Percentiles rank a stretch among this genome's conserved stretches.
Conservation (phyloP, 257 asterid species). For the Solanum medicagineum region DNA sequence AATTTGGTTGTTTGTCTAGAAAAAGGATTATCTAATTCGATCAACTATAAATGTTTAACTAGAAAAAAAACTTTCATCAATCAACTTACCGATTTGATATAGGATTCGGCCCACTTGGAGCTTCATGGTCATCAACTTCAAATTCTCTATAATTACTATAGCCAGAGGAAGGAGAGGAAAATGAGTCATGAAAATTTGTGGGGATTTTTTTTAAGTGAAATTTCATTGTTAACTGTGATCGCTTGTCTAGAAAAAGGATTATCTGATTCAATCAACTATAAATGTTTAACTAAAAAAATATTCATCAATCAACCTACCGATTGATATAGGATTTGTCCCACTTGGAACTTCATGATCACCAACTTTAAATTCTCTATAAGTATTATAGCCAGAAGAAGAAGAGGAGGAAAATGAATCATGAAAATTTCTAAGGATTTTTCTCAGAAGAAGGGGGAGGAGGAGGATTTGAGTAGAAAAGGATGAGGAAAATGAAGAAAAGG, state of each 20-base stretch:
- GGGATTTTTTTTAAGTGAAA: neutral
- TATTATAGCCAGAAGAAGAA: neutral
- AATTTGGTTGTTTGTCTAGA: neutral
- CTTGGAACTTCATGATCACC: slow-evolving; percentile 71
- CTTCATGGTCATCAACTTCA: slow-evolving; percentile 48
- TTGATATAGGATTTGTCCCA: slow-evolving; percentile 67
- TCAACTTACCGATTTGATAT: slow-evolving; percentile 21
- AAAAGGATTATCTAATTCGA: neutral
- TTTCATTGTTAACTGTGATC: neutral
- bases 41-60: neutral
- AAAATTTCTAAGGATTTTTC: neutral
- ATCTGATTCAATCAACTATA: too few species aligned
- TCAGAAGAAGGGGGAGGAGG: neutral
- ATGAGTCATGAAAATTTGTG: neutral
- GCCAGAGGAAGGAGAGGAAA: neutral
- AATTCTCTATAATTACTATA: slow-evolving; percentile 17
- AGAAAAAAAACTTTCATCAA: neutral
- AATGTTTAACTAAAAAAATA: neutral
- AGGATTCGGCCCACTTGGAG: slow-evolving; percentile 79
- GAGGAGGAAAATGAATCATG: neutral
- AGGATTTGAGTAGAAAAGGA: neutral
- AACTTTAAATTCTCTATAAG: slow-evolving; percentile 30
- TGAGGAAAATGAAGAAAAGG: neutral
- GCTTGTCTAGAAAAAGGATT: neutral
- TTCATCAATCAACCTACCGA: neutral